Conservation (phyloP, 768 basidiomycete genomes). For the Termitomyces sp. region DNA sequence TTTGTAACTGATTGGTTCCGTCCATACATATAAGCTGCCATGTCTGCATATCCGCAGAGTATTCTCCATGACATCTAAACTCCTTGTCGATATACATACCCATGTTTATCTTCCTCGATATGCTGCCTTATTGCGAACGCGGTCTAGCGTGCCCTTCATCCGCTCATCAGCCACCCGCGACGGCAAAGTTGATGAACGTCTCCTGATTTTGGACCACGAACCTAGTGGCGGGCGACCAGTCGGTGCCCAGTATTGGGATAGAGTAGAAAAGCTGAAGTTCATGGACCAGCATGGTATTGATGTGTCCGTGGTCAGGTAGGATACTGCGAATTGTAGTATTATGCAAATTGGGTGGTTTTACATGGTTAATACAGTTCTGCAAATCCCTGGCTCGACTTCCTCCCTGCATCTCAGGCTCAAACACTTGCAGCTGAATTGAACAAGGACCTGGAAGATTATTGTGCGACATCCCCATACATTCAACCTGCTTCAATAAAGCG, state of each 20-base stretch:
- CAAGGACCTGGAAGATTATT: constrained; percentile 73
- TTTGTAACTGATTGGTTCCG: constrained; percentile 17
- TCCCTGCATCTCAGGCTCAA: constrained; percentile 62
- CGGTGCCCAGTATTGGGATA: constrained; percentile 81
- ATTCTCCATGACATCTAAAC: constrained; percentile 23
- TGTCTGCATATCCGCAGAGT: background rate
- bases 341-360: background rate
- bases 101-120: constrained; percentile 85
- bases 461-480: constrained; percentile 54
- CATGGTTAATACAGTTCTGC: constrained; percentile 49
- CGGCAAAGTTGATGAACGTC: constrained; percentile 55
- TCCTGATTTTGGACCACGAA: constrained; percentile 76
- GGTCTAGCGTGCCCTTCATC: constrained; percentile 64
- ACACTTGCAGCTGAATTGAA: constrained; percentile 69
- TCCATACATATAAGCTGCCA: background rate
- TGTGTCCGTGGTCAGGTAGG: constrained; percentile 71
- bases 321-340: background rate
- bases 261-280: constrained; percentile 70
- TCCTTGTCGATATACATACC: constrained; percentile 78
- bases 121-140: constrained; percentile 59
- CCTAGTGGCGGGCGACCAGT: constrained; percentile 77
- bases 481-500: constrained; percentile 43
- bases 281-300: constrained; percentile 83
- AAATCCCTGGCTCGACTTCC: constrained; percentile 91
- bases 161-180: constrained; percentile 39